phyloP scores from a whole-genome alignment of 148 eudicot species.

The Drosera capensis region DNA sequence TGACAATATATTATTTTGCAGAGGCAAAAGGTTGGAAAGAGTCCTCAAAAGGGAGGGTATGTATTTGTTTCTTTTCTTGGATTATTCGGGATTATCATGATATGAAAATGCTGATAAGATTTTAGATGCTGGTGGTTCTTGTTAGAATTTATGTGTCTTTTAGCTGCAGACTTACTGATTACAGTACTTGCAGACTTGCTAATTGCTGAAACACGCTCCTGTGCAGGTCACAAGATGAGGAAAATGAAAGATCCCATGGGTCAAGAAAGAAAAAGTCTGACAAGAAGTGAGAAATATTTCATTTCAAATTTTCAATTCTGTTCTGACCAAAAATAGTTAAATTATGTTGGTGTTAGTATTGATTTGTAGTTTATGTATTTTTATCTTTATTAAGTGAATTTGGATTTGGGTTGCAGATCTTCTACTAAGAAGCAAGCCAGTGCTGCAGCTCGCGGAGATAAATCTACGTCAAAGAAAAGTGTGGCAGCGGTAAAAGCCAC shows the following conservation, averaged over 20 bases:
- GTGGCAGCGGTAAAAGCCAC: conserved; percentile 18
- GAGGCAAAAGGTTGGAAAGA: conserved; percentile 30
- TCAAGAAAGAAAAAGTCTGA: conserved; percentile 17
- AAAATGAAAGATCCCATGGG: conserved; percentile 22
- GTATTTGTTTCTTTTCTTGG: conserved; percentile 14
- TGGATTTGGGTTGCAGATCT: conserved; percentile 26
- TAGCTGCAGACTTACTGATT: too few relatives aligned
- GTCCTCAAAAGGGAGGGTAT: conserved; percentile 42
- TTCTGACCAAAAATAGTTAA: too few relatives aligned
- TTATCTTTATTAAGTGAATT: conserved; percentile 1
- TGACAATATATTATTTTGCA: conserved; percentile 16
- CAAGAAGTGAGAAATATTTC: conserved; percentile 26
- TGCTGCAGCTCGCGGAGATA: conserved; percentile 47
- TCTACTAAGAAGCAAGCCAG: conserved; percentile 39
- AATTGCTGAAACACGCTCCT: neutral
- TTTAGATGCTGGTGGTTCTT: neutral
- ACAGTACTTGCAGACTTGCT: too few relatives aligned
- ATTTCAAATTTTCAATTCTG: conserved; percentile 3
- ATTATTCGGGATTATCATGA: neutral
- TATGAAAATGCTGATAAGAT: neutral
- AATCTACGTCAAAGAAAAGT: conserved; percentile 22
- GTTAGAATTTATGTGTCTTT: neutral
- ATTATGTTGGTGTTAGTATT: too few relatives aligned
- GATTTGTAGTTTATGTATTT: conserved; percentile 5
- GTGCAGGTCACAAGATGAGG: conserved; percentile 39